A percentile compares a stretch with the other conserved stretches of the same genome.
phyloP scores from a whole-genome alignment of 1,284 basidiomycete genomes.

The Melampsora occidentalis region DNA sequence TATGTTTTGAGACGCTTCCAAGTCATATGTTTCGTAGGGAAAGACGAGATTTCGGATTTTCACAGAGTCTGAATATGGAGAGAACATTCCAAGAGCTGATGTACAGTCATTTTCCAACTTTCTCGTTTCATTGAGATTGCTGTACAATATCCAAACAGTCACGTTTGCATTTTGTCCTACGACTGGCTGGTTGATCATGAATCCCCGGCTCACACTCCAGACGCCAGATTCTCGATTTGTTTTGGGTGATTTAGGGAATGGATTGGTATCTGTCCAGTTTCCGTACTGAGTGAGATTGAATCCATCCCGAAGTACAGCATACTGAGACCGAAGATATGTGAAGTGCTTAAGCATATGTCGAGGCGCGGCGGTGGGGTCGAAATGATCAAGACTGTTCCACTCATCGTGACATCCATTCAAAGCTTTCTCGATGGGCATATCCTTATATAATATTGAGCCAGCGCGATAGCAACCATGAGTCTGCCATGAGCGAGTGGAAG shows the following conservation, averaged over 20 bases:
- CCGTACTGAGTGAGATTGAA: conserved; percentile 72
- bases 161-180: conserved; percentile 63
- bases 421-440: conserved; percentile 75
- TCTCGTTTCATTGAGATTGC: conserved; percentile 35
- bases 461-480: conserved; percentile 83
- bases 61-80: conserved; percentile 66
- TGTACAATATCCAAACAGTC: conserved; percentile 47
- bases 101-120: conserved; percentile 54
- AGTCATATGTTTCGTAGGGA: conserved; percentile 71
- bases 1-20: conserved; percentile 64
- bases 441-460: conserved; percentile 83
- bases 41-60: conserved; percentile 71
- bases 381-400: conserved; percentile 86
- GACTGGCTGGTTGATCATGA: conserved; percentile 28
- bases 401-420: conserved; percentile 76
- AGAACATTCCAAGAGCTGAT: conserved; percentile 54
- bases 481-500: conserved; percentile 77
- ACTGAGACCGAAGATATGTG: conserved; percentile 66
- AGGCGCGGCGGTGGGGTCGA: conserved; percentile 76
- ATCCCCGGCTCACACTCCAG: conserved; percentile 65
- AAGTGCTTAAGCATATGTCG: conserved; percentile 72
- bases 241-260: conserved; percentile 75
- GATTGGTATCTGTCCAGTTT: conserved; percentile 73
- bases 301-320: conserved; percentile 75
- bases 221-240: conserved; percentile 78